Evolutionary conservation across 208 protist species (phyloP).

Genomic region (Acanthamoeba royreba): DNA sequence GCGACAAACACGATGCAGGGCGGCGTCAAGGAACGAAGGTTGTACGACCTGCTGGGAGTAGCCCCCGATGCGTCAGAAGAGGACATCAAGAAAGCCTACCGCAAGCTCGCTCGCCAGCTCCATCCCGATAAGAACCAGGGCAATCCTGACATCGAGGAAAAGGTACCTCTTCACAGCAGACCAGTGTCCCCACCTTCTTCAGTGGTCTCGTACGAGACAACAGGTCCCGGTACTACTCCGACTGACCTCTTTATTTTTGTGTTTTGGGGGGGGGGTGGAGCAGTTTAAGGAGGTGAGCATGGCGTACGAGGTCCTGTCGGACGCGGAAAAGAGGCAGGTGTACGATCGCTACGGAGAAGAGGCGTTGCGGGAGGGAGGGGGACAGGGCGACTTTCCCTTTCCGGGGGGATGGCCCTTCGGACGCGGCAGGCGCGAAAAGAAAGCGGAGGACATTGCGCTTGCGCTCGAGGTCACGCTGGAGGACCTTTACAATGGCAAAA

Average conservation of each 20-base stretch:
- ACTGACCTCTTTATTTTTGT: too few species aligned
- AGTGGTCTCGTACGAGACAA: too few species aligned
- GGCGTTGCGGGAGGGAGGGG: constrained; percentile 89
- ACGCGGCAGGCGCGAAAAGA: not conserved
- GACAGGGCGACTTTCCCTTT: not conserved
- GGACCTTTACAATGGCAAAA: constrained; percentile 97
- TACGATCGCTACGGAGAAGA: constrained; percentile 98
- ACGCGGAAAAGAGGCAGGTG: constrained; percentile 92
- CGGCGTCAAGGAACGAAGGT: constrained; percentile 60
- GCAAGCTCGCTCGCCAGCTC: constrained; percentile 86
- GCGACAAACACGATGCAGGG: not conserved
- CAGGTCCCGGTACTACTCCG: too few species aligned
- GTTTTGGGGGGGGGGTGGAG: not conserved
- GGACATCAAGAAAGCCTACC: constrained; percentile 90
- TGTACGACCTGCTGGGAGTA: constrained; percentile 89
- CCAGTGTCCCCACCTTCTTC: not conserved
- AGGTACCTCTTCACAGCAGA: constrained; percentile 2
- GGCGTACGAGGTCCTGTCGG: constrained; percentile 96
- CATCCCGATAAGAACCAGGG: constrained; percentile 91
- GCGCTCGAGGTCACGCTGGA: constrained; percentile 92
- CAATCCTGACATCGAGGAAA: constrained; percentile 42
- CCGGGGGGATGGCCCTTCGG: not conserved
- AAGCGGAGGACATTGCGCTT: constrained; percentile 90
- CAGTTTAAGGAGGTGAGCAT: constrained; percentile 93
- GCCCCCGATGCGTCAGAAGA: constrained; percentile 79